Evolutionary conservation across 1,284 basidiomycete species (phyloP).

Genomic region (Abortiporus biennis): DNA sequence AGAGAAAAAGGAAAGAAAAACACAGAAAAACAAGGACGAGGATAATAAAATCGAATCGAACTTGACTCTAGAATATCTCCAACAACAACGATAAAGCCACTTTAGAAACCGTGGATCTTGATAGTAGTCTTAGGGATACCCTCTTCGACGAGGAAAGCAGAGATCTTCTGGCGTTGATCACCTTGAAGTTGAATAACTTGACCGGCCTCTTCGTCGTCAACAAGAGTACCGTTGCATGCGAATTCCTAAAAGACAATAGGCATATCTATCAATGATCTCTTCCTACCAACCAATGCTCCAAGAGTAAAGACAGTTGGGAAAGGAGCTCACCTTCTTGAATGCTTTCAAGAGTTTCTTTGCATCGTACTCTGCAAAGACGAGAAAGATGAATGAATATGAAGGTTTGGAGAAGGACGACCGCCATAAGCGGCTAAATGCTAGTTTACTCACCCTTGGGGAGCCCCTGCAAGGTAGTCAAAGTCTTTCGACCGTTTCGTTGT

Average conservation of each 20-base stretch:
- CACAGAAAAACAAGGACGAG: too few relatives aligned
- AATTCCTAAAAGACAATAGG: constrained; percentile 84
- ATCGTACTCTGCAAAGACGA: constrained; percentile 73
- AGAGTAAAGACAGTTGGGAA: constrained; percentile 8
- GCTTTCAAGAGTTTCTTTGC: constrained; percentile 98
- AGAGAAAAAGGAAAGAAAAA: too few relatives aligned
- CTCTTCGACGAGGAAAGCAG: constrained; percentile 77
- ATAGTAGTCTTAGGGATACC: constrained; percentile 69
- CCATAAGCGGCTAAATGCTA: background rate
- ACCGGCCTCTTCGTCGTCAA: constrained; percentile 95
- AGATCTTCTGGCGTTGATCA: constrained; percentile 93
- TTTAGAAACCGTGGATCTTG: constrained; percentile 85
- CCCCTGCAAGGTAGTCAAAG: constrained; percentile 96
- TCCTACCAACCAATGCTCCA: too few relatives aligned
- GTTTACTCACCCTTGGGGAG: constrained; percentile 81
- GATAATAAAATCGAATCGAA: too few relatives aligned
- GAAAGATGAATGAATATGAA: constrained; percentile 7
- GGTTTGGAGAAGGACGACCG: too few relatives aligned
- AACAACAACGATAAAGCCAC: constrained; percentile 1
- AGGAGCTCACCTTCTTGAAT: constrained; percentile 89
- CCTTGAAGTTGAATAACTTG: constrained; percentile 99
- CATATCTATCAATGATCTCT: too few relatives aligned
- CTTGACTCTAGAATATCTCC: too few relatives aligned
- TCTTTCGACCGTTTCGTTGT: constrained; percentile 99
- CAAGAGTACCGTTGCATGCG: constrained; percentile 97